A percentile compares a stretch with the other conserved stretches of the same genome.
Conservation (phyloP, 306 rosid genomes). For the Castanospermum australe region DNA sequence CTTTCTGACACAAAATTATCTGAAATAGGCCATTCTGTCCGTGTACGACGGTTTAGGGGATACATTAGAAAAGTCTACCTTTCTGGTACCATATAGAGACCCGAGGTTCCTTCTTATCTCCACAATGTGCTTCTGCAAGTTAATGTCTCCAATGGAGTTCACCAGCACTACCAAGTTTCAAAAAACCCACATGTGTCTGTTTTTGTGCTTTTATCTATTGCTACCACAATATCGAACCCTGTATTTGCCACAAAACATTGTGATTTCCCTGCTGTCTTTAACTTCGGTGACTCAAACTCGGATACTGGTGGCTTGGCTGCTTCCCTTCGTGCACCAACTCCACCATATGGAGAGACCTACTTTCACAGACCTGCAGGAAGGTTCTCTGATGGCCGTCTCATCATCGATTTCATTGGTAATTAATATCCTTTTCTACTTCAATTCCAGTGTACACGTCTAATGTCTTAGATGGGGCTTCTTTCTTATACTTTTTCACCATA, state of each 20-base stretch:
- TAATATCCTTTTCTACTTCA: neutral
- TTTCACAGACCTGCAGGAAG: slow-evolving; percentile 36
- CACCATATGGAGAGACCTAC: slow-evolving; percentile 52
- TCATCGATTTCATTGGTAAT: slow-evolving; percentile 43
- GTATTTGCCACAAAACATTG: slow-evolving; percentile 21
- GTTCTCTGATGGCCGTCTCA: slow-evolving; percentile 43
- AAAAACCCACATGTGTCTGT: neutral
- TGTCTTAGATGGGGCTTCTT: neutral
- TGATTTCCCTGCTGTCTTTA: slow-evolving; percentile 51
- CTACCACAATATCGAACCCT: neutral
- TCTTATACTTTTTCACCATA: neutral
- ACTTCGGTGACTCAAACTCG: slow-evolving; percentile 56
- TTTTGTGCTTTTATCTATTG: neutral
- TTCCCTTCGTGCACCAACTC: neutral
- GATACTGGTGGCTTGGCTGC: slow-evolving; percentile 54
- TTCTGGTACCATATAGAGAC: neutral
- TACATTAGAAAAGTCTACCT: neutral
- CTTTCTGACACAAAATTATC: too few relatives aligned
- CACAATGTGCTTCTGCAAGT: neutral
- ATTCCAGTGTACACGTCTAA: neutral
- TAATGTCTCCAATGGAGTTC: slow-evolving; percentile 37
- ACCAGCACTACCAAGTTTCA: neutral
- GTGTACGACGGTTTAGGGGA: neutral
- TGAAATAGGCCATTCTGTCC: neutral
- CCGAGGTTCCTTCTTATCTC: neutral